A percentile compares a stretch with the other conserved stretches of the same genome.
phyloP scores from a whole-genome alignment of 2,329 filamentous ascomycete genomes.

The Diaporthe citri region DNA sequence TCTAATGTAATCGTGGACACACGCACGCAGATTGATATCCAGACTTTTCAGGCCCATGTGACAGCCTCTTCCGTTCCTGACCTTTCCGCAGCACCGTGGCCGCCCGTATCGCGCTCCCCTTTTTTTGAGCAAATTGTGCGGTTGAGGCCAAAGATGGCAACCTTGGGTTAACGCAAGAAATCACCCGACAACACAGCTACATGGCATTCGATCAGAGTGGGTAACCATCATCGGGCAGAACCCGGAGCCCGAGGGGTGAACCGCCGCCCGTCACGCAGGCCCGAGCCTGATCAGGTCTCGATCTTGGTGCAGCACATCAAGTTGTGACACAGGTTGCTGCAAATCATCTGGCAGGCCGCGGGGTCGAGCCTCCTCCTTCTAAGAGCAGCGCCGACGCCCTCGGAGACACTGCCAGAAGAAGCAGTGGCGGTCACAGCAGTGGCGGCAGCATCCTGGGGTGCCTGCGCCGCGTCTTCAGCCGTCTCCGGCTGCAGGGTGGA shows the following conservation, averaged over 20 bases:
- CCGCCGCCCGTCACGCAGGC: too few relatives aligned
- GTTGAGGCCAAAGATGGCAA: too few relatives aligned
- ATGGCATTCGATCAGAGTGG: too few relatives aligned
- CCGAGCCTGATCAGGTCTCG: conserved; percentile 13
- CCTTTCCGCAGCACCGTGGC: neutral
- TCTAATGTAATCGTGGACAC: neutral
- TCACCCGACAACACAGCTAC: neutral
- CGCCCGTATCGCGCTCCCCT: neutral
- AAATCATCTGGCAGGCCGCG: conserved; percentile 65
- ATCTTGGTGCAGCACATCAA: conserved; percentile 62
- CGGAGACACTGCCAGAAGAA: conserved; percentile 30
- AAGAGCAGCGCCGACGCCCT: conserved; percentile 40
- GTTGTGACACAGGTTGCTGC: conserved; percentile 63
- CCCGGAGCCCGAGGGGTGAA: neutral
- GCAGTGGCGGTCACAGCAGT: conserved; percentile 22
- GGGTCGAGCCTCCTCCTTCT: conserved; percentile 43
- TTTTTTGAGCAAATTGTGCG: neutral
- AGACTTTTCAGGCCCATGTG: neutral
- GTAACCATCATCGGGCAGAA: neutral
- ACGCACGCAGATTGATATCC: too few relatives aligned
- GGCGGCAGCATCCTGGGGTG: neutral
- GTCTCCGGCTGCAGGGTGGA: conserved; percentile 78
- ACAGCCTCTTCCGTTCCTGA: neutral
- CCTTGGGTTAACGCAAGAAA: too few relatives aligned
- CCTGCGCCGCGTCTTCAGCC: conserved; percentile 39